Conservation (phyloP, 768 basidiomycete genomes). For the Lyophyllum shimeji region DNA sequence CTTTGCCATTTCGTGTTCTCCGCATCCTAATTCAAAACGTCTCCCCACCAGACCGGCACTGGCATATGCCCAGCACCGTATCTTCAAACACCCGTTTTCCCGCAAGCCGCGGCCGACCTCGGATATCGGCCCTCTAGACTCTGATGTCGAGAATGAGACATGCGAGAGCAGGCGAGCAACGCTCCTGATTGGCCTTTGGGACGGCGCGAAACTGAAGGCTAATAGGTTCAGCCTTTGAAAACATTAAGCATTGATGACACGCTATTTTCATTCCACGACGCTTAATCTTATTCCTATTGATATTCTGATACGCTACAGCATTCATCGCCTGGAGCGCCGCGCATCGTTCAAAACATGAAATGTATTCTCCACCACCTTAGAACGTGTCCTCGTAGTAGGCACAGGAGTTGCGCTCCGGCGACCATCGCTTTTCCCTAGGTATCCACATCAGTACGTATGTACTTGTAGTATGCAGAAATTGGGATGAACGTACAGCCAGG, state of each 20-base stretch:
- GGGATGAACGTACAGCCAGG: not conserved
- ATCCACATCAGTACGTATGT: not conserved
- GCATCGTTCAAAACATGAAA: not conserved
- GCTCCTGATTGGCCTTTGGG: conserved; percentile 26
- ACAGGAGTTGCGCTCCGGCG: not conserved
- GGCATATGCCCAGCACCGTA: conserved; percentile 51
- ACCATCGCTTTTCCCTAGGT: not conserved
- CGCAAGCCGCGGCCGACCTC: conserved; percentile 25
- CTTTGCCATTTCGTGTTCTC: too few relatives aligned
- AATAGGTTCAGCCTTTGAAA: conserved; percentile 29
- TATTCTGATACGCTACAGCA: not conserved
- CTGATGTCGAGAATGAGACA: conserved; percentile 17
- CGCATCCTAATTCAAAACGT: too few relatives aligned
- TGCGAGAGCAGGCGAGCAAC: conserved; percentile 18
- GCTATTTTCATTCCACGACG: not conserved
- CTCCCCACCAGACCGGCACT: conserved; percentile 42
- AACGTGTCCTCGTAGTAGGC: not conserved
- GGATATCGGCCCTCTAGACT: conserved; percentile 3
- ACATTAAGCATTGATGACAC: not conserved
- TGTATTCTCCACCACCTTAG: not conserved
- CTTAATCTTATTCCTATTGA: not conserved
- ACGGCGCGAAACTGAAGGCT: conserved; percentile 19
- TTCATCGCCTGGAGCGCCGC: not conserved
- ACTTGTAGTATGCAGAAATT: not conserved
- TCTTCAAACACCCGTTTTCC: conserved; percentile 51